Conservation (phyloP, 176 grass and related monocot species). For the Oryza longistaminata region DNA sequence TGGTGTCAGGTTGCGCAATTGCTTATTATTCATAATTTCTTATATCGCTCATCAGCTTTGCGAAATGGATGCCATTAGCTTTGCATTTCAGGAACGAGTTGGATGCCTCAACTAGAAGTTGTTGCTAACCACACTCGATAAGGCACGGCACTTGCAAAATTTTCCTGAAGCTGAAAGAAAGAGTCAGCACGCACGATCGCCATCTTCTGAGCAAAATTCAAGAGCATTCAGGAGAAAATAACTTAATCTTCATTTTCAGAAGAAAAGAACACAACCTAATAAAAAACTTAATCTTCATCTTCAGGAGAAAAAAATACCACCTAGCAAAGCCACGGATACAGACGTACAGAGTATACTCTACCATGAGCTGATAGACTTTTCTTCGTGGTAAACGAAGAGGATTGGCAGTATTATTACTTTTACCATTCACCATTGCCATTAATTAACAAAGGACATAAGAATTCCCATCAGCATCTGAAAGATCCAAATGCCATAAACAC, state of each 20-base stretch:
- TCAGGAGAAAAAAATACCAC: too few relatives aligned
- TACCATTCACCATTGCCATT: slow-evolving; percentile 17
- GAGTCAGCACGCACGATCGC: slow-evolving; percentile 26
- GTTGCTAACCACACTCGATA: slow-evolving; percentile 32
- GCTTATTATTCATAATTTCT: neutral
- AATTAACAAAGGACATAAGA: slow-evolving; percentile 27
- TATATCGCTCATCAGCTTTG: neutral
- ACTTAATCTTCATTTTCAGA: too few relatives aligned
- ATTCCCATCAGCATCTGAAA: slow-evolving; percentile 24
- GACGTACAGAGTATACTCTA: too few relatives aligned
- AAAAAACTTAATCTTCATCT: too few relatives aligned
- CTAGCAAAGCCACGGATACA: too few relatives aligned
- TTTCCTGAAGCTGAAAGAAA: slow-evolving; percentile 1
- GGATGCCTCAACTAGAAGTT: slow-evolving; percentile 50
- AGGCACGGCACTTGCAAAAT: slow-evolving; percentile 27
- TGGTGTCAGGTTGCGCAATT: slow-evolving; percentile 31
- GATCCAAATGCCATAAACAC: slow-evolving; percentile 43
- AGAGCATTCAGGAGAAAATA: too few relatives aligned
- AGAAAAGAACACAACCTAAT: too few relatives aligned
- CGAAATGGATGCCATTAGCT: slow-evolving; percentile 28
- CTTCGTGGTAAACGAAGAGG: neutral
- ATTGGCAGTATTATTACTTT: neutral
- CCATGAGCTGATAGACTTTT: neutral
- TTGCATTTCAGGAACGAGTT: slow-evolving; percentile 34
- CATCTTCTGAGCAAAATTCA: slow-evolving; percentile 5